phyloP scores from a whole-genome alignment of 2,329 filamentous ascomycete species.

The Penicillium hesseltinei region DNA sequence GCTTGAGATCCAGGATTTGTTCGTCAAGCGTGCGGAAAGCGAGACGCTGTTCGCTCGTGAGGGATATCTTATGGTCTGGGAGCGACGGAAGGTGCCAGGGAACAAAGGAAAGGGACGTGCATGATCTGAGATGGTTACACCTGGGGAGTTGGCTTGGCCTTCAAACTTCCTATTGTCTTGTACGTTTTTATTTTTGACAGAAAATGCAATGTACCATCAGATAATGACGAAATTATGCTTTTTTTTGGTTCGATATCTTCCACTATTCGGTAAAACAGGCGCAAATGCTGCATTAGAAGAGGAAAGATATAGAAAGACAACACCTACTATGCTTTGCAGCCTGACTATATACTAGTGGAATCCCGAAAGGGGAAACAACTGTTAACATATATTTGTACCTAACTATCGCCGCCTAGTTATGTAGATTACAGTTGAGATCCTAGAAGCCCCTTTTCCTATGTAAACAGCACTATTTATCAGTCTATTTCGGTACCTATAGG shows the following conservation, averaged over 20 bases:
- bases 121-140: neutral
- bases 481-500: too few relatives aligned
- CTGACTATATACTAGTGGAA: neutral
- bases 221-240: slow-evolving; percentile 15
- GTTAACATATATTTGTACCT: too few relatives aligned
- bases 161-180: neutral
- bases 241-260: neutral
- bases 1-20: slow-evolving; percentile 91
- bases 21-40: slow-evolving; percentile 81
- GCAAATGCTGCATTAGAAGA: neutral
- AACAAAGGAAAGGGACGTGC: slow-evolving; percentile 39
- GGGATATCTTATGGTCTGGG: slow-evolving; percentile 95
- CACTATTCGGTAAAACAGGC: neutral
- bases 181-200: neutral
- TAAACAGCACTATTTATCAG: too few relatives aligned
- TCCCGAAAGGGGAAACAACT: too few relatives aligned
- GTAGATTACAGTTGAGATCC: too few relatives aligned
- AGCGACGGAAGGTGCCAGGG: slow-evolving; percentile 62
- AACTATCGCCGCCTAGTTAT: too few relatives aligned
- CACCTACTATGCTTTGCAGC: neutral
- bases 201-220: slow-evolving; percentile 13
- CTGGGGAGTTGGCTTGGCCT: neutral
- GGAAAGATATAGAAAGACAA: neutral
- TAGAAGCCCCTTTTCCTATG: too few relatives aligned
- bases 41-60: slow-evolving; percentile 92